Evolutionary conservation across 1,284 basidiomycete genomes (phyloP).

Genomic region (Athelia sp.): DNA sequence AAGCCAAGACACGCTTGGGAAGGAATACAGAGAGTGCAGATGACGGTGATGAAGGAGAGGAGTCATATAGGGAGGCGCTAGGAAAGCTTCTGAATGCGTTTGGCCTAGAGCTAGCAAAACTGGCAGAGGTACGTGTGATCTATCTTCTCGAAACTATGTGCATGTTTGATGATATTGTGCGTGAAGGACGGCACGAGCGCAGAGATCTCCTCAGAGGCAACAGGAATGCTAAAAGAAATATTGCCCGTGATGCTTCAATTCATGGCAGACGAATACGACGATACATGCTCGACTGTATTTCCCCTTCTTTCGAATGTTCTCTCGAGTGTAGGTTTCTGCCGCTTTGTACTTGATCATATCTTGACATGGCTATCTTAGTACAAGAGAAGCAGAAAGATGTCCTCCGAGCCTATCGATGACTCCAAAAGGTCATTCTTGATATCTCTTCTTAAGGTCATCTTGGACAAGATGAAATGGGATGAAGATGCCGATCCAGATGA

Average conservation of each 20-base stretch:
- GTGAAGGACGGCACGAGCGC: conserved; percentile 59
- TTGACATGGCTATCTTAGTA: conserved; percentile 49
- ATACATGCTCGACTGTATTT: conserved; percentile 82
- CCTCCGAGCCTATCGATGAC: conserved; percentile 62
- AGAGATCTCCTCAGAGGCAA: conserved; percentile 66
- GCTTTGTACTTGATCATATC: conserved; percentile 38
- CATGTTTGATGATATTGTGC: conserved; percentile 5
- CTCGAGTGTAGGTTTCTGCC: conserved; percentile 50
- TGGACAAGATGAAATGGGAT: conserved; percentile 94
- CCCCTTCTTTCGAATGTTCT: conserved; percentile 77
- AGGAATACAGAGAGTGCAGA: conserved; percentile 62
- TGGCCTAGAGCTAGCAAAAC: conserved; percentile 82
- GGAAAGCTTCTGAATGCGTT: conserved; percentile 83
- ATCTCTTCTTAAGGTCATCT: conserved; percentile 75
- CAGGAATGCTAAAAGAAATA: conserved; percentile 60
- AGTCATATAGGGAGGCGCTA: conserved; percentile 86
- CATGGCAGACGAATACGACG: conserved; percentile 85
- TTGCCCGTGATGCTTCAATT: conserved; percentile 86
- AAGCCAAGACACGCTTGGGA: conserved; percentile 69
- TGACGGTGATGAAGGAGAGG: conserved; percentile 62
- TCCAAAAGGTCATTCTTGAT: conserved; percentile 78
- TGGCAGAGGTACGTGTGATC: conserved; percentile 64
- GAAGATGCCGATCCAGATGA: conserved; percentile 77
- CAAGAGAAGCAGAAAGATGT: conserved; percentile 71
- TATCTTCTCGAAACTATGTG: conserved; percentile 5